phyloP scores from a whole-genome alignment of 495 filamentous ascomycete species.

The Daldinia decipiens region DNA sequence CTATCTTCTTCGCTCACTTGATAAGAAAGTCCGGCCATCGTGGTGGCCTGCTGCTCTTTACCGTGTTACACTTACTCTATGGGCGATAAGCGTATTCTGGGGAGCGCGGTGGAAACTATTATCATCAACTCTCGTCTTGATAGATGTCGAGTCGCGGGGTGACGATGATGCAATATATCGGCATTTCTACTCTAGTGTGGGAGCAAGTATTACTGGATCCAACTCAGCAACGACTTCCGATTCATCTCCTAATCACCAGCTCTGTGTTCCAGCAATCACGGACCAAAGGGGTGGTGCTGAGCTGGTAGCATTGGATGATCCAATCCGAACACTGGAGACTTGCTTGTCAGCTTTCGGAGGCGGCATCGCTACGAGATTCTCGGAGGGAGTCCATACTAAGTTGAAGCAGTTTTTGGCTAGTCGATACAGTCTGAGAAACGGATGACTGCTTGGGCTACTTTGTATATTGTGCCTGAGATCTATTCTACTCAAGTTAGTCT shows the following conservation, averaged over 20 bases:
- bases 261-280: slow-evolving; percentile 12
- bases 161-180: slow-evolving; percentile 5
- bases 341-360: slow-evolving; percentile 19
- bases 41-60: slow-evolving; percentile 27
- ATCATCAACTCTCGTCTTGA: slow-evolving; percentile 5
- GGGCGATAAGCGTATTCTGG: slow-evolving; percentile 22
- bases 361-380: slow-evolving; percentile 22
- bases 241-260: background rate
- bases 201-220: background rate
- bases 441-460: background rate
- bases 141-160: slow-evolving; percentile 13
- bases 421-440: slow-evolving; percentile 10
- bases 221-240: background rate
- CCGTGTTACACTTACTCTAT: slow-evolving; percentile 15
- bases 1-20: slow-evolving; percentile 12
- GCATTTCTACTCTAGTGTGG: background rate
- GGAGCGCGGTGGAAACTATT: slow-evolving; percentile 7
- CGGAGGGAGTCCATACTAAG: slow-evolving; percentile 16
- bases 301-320: slow-evolving; percentile 20
- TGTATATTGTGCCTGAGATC: background rate
- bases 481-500: background rate
- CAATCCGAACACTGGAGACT: slow-evolving; percentile 12
- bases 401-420: slow-evolving; percentile 15
- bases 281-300: slow-evolving; percentile 8
- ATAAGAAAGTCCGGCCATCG: slow-evolving; percentile 16